Evolutionary conservation across 1,139 yeast species (phyloP).

Genomic region (Arxiozyma slooffiae): DNA sequence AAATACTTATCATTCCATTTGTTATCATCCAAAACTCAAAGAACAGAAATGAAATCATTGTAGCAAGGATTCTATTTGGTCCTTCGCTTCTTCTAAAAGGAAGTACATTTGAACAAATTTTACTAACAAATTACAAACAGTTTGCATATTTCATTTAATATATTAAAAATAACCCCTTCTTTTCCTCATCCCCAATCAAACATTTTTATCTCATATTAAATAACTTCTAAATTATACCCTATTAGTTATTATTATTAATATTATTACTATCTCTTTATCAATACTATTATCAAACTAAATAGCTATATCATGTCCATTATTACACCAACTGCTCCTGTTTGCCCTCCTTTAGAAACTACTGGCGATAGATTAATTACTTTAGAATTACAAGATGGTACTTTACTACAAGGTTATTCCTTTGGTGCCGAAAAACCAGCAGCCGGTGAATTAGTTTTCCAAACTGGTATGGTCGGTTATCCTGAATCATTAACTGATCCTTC

Average conservation of each 20-base stretch:
- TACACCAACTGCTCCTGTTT: slow-evolving; percentile 58
- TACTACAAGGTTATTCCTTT: slow-evolving; percentile 92
- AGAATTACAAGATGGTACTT: slow-evolving; percentile 84
- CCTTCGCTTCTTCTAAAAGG: neutral
- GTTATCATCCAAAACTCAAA: no score
- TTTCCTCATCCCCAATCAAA: neutral
- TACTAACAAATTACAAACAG: neutral
- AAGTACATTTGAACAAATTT: neutral
- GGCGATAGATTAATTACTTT: slow-evolving; percentile 79
- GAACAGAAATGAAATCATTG: neutral
- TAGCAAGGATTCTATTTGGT: no score
- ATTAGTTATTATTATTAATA: no score
- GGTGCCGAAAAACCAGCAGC: slow-evolving; percentile 85
- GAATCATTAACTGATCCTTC: slow-evolving; percentile 98
- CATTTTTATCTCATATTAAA: neutral
- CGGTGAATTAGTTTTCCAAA: slow-evolving; percentile 98
- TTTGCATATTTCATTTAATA: neutral
- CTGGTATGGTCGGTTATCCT: slow-evolving; percentile 99
- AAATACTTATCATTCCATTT: no score
- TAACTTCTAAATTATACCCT: neutral
- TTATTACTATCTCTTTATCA: neutral
- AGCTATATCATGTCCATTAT: slow-evolving; percentile 22
- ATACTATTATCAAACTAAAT: neutral
- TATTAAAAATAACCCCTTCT: neutral
- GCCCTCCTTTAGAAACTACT: slow-evolving; percentile 78